Conservation (phyloP, 2,329 filamentous ascomycete genomes). For the Chalara sp. region DNA sequence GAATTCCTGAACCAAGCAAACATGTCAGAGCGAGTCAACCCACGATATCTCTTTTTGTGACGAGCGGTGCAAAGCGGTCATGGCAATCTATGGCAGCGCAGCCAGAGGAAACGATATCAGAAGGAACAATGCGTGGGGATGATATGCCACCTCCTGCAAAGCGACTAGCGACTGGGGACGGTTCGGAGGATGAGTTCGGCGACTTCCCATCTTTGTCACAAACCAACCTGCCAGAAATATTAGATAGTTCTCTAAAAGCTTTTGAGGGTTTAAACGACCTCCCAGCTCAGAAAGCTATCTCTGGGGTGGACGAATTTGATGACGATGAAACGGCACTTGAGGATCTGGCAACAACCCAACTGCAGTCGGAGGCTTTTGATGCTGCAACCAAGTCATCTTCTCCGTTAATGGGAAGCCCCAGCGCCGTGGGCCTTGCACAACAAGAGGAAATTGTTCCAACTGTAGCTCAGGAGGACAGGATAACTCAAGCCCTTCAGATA, state of each 20-base stretch:
- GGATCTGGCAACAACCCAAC: slow-evolving; percentile 12
- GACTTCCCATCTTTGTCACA: slow-evolving; percentile 26
- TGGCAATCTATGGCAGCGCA: slow-evolving; percentile 14
- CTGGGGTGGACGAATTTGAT: slow-evolving; percentile 3
- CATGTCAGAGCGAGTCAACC: slow-evolving; percentile 48
- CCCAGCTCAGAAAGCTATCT: no score
- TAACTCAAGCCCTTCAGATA: no score
- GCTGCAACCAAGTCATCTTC: slow-evolving; percentile 2
- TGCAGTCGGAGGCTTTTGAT: slow-evolving; percentile 12
- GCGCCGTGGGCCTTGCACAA: no score
- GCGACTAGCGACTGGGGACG: slow-evolving; percentile 5
- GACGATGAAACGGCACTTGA: slow-evolving; percentile 6
- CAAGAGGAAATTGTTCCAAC: no score
- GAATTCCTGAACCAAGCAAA: slow-evolving; percentile 43
- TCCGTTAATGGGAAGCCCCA: no score
- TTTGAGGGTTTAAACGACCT: background rate
- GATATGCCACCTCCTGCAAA: slow-evolving; percentile 8
- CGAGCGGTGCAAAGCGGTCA: slow-evolving; percentile 18
- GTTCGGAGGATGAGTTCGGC: slow-evolving; percentile 27
- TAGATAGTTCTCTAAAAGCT: slow-evolving; percentile 14
- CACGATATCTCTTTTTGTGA: slow-evolving; percentile 47
- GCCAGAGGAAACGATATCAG: slow-evolving; percentile 10
- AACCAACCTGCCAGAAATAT: slow-evolving; percentile 18
- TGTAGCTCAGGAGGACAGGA: no score
- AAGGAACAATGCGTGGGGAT: slow-evolving; percentile 1